A percentile compares a stretch with the other conserved stretches of the same genome.
Conservation (phyloP, 495 filamentous ascomycete species). For the Aspergillus steynii region DNA sequence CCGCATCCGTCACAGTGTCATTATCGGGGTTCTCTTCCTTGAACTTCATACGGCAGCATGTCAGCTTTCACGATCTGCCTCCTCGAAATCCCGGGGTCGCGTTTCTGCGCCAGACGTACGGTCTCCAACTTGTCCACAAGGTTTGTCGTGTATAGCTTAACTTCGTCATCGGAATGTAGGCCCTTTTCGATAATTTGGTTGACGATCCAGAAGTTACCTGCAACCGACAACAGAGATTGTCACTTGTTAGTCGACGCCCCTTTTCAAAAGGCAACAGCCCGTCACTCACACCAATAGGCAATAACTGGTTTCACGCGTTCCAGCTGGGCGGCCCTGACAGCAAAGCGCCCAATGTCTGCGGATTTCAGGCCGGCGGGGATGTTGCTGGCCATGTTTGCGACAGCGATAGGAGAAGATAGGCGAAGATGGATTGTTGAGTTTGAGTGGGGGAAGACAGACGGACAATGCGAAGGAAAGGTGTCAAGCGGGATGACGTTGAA, state of each 20-base stretch:
- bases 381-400: constrained; percentile 61
- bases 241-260: constrained; percentile 7
- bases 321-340: constrained; percentile 78
- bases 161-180: constrained; percentile 77
- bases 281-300: constrained; percentile 86
- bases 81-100: neutral
- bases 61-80: constrained; percentile 13
- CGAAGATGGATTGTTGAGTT: constrained; percentile 3
- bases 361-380: constrained; percentile 75
- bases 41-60: constrained; percentile 44
- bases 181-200: constrained; percentile 82
- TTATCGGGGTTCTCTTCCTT: constrained; percentile 63
- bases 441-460: constrained; percentile 4
- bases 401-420: neutral
- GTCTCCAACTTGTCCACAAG: constrained; percentile 92
- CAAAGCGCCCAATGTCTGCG: constrained; percentile 77
- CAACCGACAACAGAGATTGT: constrained; percentile 3
- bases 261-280: constrained; percentile 5
- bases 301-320: constrained; percentile 82
- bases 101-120: constrained; percentile 44
- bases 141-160: constrained; percentile 71
- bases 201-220: constrained; percentile 90
- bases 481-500: constrained; percentile 26
- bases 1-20: constrained; percentile 78
- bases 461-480: constrained; percentile 1